Percentiles rank a stretch among this genome's conserved stretches.
Evolutionary conservation across 176 grass and related monocot species (phyloP).

Genomic region (Phoenix dactylifera): DNA sequence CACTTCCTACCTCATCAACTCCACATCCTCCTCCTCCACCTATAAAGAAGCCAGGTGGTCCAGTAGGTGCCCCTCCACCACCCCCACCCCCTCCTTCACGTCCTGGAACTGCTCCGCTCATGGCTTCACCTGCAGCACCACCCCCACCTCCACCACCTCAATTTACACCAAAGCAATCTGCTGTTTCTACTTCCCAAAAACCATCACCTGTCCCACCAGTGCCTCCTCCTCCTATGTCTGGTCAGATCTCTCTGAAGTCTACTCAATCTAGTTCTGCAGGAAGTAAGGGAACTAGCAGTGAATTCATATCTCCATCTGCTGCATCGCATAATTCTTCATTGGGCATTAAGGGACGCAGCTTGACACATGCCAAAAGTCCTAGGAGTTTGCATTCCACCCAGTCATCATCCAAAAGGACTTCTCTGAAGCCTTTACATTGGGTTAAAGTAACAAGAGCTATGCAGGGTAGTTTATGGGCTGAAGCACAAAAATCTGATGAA

Average conservation of each 20-base stretch:
- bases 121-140: conserved; percentile 22
- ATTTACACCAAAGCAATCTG: conserved; percentile 21
- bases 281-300: conserved; percentile 29
- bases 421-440: conserved; percentile 86
- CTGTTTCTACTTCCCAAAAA: conserved; percentile 20
- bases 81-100: conserved; percentile 19
- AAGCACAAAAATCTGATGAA: conserved; percentile 62
- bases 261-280: conserved; percentile 21
- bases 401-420: conserved; percentile 49
- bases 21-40: conserved; percentile 19
- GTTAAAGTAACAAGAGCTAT: conserved; percentile 84
- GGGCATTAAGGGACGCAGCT: conserved; percentile 29
- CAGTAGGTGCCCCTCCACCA: conserved; percentile 8
- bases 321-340: conserved; percentile 16
- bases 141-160: conserved; percentile 31
- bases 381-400: conserved; percentile 40
- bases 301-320: conserved; percentile 48
- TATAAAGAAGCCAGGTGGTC: conserved; percentile 19
- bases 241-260: conserved; percentile 9
- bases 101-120: conserved; percentile 6
- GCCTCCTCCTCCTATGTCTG: conserved; percentile 33
- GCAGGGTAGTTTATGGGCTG: conserved; percentile 93
- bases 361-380: conserved; percentile 42
- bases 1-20: conserved; percentile 14
- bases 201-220: conserved; percentile 12